Conservation (phyloP, 345 rosid species). For the Hirschfeldia incana region DNA sequence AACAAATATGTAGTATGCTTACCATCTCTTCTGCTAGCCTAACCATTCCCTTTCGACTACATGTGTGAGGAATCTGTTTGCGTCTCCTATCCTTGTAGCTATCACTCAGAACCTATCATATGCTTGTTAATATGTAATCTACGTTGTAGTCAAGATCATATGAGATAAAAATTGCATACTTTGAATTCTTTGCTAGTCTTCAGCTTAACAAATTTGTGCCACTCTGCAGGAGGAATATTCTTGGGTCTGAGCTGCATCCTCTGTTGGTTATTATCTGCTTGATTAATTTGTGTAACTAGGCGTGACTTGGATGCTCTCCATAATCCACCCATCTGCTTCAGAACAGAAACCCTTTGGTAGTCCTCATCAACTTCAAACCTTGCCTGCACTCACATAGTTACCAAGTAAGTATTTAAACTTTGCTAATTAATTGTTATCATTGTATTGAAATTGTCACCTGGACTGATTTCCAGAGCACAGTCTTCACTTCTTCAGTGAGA, state of each 20-base stretch:
- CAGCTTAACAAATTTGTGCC: neutral
- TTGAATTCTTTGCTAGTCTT: neutral
- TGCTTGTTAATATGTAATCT: neutral
- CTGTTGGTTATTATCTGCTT: neutral
- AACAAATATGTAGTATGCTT: no score
- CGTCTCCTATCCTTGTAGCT: neutral
- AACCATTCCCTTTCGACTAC: neutral
- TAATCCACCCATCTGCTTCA: neutral
- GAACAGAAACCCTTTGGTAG: neutral
- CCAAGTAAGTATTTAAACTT: neutral
- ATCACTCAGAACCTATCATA: neutral
- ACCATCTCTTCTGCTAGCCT: neutral
- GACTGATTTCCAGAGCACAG: neutral
- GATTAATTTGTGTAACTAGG: neutral
- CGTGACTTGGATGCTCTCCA: neutral
- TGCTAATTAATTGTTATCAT: no score
- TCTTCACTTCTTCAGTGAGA: neutral
- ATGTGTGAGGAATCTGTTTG: neutral
- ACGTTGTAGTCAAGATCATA: no score
- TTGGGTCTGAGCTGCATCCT: neutral
- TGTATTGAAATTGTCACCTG: neutral
- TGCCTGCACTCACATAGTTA: neutral
- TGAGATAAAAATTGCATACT: neutral
- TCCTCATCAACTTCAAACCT: neutral
- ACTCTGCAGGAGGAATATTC: neutral